Percentiles rank a stretch among this genome's conserved stretches.
Conservation (phyloP, 2,329 filamentous ascomycete species). For the Trichoderma sp. region DNA sequence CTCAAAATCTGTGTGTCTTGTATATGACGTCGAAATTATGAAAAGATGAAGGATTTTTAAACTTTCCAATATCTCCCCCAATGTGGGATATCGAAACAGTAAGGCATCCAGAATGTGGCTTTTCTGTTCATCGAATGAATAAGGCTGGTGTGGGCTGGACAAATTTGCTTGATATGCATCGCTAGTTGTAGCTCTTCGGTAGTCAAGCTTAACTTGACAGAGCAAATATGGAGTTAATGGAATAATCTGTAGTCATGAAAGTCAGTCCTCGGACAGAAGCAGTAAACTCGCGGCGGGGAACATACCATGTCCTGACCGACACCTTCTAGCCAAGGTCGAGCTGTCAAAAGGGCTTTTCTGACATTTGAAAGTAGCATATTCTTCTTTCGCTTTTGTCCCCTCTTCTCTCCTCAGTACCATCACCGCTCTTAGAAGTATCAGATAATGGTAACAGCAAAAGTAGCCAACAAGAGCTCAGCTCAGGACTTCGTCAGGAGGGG, state of each 20-base stretch:
- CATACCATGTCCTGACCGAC: background rate
- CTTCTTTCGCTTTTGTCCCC: background rate
- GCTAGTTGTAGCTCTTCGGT: background rate
- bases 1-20: background rate
- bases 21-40: background rate
- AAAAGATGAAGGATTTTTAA: background rate
- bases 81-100: background rate
- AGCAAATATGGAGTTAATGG: background rate
- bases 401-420: background rate
- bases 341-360: background rate
- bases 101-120: background rate
- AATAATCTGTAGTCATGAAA: background rate
- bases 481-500: conserved; percentile 2
- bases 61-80: background rate
- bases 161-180: background rate
- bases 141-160: background rate
- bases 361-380: background rate
- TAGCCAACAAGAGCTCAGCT: background rate
- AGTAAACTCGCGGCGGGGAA: background rate
- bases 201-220: background rate
- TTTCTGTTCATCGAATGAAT: background rate
- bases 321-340: background rate
- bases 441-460: background rate
- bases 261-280: background rate
- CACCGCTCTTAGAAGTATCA: background rate